A percentile compares a stretch with the other conserved stretches of the same genome.
Conservation (phyloP, 2,329 filamentous ascomycete species). For the Fusarium staphyleae region DNA sequence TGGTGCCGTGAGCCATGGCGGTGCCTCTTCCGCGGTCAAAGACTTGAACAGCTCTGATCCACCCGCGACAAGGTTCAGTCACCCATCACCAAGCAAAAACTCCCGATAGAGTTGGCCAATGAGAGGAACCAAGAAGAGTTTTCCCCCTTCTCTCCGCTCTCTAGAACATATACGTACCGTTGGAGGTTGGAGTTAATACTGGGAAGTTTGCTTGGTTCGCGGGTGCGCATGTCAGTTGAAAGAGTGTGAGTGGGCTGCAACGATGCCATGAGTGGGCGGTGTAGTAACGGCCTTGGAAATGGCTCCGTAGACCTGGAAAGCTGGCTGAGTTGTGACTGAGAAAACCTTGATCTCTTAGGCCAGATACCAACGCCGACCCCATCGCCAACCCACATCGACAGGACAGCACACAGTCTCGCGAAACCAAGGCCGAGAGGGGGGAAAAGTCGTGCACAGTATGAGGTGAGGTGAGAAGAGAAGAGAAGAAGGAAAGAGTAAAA, state of each 20-base stretch:
- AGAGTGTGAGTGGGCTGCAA: slow-evolving; percentile 31
- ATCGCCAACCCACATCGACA: slow-evolving; percentile 22
- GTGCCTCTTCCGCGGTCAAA: slow-evolving; percentile 32
- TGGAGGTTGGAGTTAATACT: neutral
- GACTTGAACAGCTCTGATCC: slow-evolving; percentile 9
- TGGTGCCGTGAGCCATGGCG: slow-evolving; percentile 19
- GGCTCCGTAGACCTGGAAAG: slow-evolving; percentile 9
- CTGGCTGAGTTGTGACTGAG: slow-evolving; percentile 19
- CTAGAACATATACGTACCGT: slow-evolving; percentile 5
- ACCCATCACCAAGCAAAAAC: neutral
- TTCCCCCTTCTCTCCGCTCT: slow-evolving; percentile 7
- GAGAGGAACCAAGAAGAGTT: slow-evolving; percentile 10
- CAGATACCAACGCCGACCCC: slow-evolving; percentile 3
- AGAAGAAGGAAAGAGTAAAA: neutral
- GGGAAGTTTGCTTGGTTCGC: slow-evolving; percentile 14
- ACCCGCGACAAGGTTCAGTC: slow-evolving; percentile 12
- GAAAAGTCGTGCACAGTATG: slow-evolving; percentile 32
- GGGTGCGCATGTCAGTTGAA: slow-evolving; percentile 7
- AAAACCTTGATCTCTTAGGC: slow-evolving; percentile 28
- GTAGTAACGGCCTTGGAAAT: neutral
- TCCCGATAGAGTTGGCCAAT: slow-evolving; percentile 19
- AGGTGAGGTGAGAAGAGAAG: slow-evolving; percentile 12
- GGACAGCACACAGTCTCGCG: slow-evolving; percentile 19
- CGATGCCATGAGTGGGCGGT: neutral
- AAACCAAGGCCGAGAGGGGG: neutral